Base-by-base conservation (phyloP, 345 rosid species). In the Rubroshorea leprosula region DNA sequence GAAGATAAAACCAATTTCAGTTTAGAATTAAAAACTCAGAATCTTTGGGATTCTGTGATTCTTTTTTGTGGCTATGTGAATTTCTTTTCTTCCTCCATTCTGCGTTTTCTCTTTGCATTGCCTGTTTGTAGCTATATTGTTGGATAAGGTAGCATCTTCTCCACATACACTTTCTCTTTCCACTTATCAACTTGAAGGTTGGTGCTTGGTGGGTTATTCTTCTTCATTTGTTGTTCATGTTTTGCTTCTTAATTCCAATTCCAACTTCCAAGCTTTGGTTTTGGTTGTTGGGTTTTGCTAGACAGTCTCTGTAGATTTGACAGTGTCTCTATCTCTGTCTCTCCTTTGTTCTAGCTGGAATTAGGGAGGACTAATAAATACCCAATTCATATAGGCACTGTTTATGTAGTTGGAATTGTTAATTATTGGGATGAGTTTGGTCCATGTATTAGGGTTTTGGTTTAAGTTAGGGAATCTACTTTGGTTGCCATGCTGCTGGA, bases 401-500 rank as follows among this genome's bases (percentile, higher is more conserved):
- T 69, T 66, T 55, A 48, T 63, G 5, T 65, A 56, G 65, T 75
- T 72, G 64, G 66, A 29, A 23, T 46, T 49, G 64, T 55, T 51
- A 57, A 70, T 49, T 65, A 63, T 58, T 77, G 82, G 87, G 82
- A 89, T 92, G 98, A 92, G 79, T 76, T 65, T 84, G 62, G 72
- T 84, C 61, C 85, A 83, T 72, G 87, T 86, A 17, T 62, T 72
- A 68, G 93, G 84, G 74, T 89, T 92, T 78, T 87, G 84, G 48
- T 62, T 92, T 57, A 89, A 92, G 70, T 79, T 76, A 76, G 89
- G 96, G 71, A 85, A 84, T 70, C 74, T 86, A 55, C 68, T 88
- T 51, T 91, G 92, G 95, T 60, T 79, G 83, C 70, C 84, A 81
- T 84, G 93, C 57, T 84, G 87, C 81, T 86, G 93, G 96, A 57